phyloP scores from a whole-genome alignment of 1,284 basidiomycete genomes.

The Naganishia liquefaciens region DNA sequence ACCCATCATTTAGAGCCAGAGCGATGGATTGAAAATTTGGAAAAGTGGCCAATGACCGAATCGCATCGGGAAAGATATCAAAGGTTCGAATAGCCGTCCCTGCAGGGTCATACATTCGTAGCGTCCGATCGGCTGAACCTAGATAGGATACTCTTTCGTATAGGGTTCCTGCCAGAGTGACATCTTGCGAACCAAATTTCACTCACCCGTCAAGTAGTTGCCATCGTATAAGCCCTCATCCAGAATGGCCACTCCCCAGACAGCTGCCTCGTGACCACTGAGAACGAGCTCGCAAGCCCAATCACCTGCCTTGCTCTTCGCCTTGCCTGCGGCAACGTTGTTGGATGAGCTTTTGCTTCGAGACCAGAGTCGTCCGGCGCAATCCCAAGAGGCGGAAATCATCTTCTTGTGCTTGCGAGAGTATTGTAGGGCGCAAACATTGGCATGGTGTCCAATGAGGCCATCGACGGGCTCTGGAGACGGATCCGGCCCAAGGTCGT shows the following conservation, averaged over 20 bases:
- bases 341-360: neutral
- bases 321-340: neutral
- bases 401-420: slow-evolving; percentile 35
- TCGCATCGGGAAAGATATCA: slow-evolving; percentile 43
- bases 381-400: slow-evolving; percentile 46
- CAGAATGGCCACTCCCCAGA: slow-evolving; percentile 43
- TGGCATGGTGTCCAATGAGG: slow-evolving; percentile 42
- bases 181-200: too few relatives aligned
- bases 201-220: slow-evolving; percentile 39
- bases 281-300: slow-evolving; percentile 38
- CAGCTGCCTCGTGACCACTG: slow-evolving; percentile 43
- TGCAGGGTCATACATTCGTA: slow-evolving; percentile 39
- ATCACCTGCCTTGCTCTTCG: slow-evolving; percentile 22
- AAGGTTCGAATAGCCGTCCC: slow-evolving; percentile 38
- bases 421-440: slow-evolving; percentile 42
- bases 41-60: slow-evolving; percentile 39
- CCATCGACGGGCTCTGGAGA: slow-evolving; percentile 35
- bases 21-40: slow-evolving; percentile 37
- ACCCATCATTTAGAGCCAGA: slow-evolving; percentile 50
- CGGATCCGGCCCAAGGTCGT: slow-evolving; percentile 25
- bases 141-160: neutral
- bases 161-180: neutral
- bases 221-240: slow-evolving; percentile 37
- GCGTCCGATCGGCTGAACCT: slow-evolving; percentile 41
- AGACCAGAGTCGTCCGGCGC: slow-evolving; percentile 43